These are phyloP conservation scores for Miscanthus sacchariflorus DNA, from an alignment of 202 grass and related monocot genomes.

Conservation along the genomic window DNA sequence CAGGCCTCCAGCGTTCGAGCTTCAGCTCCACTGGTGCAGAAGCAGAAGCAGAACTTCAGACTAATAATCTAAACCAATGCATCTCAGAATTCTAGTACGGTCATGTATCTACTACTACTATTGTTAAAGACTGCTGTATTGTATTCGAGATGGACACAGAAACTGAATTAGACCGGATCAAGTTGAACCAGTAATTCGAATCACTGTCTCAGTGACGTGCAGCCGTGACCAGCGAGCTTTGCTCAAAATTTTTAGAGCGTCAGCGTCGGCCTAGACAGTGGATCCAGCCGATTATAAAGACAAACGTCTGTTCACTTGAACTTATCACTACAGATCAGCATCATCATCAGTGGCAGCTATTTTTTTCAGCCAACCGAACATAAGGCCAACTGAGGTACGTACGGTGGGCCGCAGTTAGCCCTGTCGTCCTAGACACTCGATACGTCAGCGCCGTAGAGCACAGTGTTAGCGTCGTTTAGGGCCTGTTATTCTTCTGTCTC, in stretches of 20 bases:
- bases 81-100: no score
- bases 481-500: no score
- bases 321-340: no score
- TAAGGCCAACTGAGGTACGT: no score
- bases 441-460: not conserved
- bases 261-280: not conserved
- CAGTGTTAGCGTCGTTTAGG: not conserved
- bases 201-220: constrained; percentile 11
- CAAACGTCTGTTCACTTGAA: no score
- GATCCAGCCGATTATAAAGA: not conserved
- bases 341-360: no score
- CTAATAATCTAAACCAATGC: no score
- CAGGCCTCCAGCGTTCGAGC: no score
- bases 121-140: not conserved
- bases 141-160: not conserved
- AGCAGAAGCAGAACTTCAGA: no score
- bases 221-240: not conserved
- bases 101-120: no score
- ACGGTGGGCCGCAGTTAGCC: not conserved
- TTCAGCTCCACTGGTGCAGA: no score
- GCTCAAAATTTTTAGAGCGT: not conserved
- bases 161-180: not conserved
- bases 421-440: not conserved
- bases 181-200: not conserved
- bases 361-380: no score